phyloP scores from a whole-genome alignment of 139 green algal genomes.

The Chlorella vulgaris region DNA sequence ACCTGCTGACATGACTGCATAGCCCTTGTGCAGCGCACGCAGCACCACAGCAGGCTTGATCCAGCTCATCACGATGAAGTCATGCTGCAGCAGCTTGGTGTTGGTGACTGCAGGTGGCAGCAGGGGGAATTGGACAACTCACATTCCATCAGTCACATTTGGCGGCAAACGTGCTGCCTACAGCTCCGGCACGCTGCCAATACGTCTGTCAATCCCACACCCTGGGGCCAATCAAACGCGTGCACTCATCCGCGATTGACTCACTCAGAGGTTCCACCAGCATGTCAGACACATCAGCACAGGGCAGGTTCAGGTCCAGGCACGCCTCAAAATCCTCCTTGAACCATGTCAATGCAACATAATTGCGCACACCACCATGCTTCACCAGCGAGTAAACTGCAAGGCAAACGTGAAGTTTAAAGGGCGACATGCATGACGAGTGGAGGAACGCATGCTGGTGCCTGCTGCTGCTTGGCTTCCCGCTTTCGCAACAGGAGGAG shows the following conservation, averaged over 20 bases:
- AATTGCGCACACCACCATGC: conserved; percentile 13
- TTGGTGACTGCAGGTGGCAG: neutral
- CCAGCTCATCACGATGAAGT: conserved; percentile 13
- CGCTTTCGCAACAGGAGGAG: too few species aligned
- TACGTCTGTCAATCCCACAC: too few species aligned
- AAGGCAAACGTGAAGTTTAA: neutral
- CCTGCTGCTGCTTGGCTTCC: too few species aligned
- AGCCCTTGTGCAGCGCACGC: neutral
- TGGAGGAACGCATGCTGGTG: too few species aligned
- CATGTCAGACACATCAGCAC: neutral
- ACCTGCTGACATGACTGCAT: neutral
- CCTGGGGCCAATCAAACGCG: too few species aligned
- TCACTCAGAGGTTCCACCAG: neutral
- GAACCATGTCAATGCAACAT: neutral
- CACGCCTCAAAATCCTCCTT: neutral
- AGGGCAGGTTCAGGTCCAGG: conserved; percentile 7
- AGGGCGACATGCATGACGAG: too few species aligned
- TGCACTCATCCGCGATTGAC: too few species aligned
- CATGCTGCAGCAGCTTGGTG: neutral
- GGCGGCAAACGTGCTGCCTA: too few species aligned
- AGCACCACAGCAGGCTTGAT: conserved; percentile 15
- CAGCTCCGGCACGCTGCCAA: too few species aligned
- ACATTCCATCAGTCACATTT: too few species aligned
- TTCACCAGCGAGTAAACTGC: conserved; percentile 22
- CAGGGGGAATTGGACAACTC: neutral